Evolutionary conservation across 2,329 filamentous ascomycete species (phyloP), one percentile per base, ranked within the genome.

Genomic region (Cladophialophora exuberans): DNA sequence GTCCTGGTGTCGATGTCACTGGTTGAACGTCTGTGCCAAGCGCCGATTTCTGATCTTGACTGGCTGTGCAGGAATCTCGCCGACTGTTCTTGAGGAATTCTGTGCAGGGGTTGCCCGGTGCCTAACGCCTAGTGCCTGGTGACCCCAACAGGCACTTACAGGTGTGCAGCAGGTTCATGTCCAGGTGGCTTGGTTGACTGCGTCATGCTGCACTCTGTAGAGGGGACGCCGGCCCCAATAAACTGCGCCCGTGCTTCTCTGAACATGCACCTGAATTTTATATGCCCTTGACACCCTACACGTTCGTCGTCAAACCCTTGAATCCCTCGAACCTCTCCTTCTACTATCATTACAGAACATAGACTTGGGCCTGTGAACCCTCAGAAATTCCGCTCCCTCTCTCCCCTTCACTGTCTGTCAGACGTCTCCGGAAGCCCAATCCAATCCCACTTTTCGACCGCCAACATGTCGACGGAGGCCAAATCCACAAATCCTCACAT

Each of bases 401-500:
- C 36, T 28, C 33, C 11, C 20, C 25, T 25, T 18, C 23, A 10
- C 9, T 22, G 15, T 41, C 20, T 36, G 33, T 39, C 35, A 42
- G 26, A 43, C 23, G 36, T 38, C 28, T 20, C 22, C 28, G 15
- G n/a, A 18, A 20, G 23, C 43, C 23, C 22, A 15, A n/a, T 25
- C n/a, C 26, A 23, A 9, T 42, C 17, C 10, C 38, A 7, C 45
- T 41, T 23, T 36, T 18, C n/a, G 42, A 23, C 46, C 9, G 35
- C 42, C 56, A 56, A 7, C 50, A 64, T 64, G 60, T 61, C 58
- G 46, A 60, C 56, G 46, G 56, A 58, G 38, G 22, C 52, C 6
- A 22, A 48, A n/a, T 20, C 18, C 28, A 64, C 69, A 28, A 68
- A 70, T 53, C 68, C 70, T 50, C 63, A 73, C 64, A 72, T 80